Percentiles rank a stretch among this genome's conserved stretches.
Evolutionary conservation across 176 grass and related monocot genomes (phyloP).

Genomic region (Ampelocalamus luodianensis): DNA sequence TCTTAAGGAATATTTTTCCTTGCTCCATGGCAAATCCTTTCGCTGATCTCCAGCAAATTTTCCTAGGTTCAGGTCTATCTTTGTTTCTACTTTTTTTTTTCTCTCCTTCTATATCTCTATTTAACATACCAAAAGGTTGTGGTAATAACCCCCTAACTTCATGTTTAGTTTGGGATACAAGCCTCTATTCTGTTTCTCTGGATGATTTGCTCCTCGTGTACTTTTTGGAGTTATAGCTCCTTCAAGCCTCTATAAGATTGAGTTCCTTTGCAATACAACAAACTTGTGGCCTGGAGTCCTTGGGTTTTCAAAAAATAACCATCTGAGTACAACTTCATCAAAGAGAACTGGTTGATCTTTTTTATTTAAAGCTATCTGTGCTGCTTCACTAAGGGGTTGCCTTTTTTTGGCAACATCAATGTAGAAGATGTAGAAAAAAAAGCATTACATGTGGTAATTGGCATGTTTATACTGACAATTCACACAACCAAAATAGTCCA

Average conservation of each 20-base stretch:
- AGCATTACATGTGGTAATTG: neutral
- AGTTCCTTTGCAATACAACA: neutral
- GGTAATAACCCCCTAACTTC: neutral
- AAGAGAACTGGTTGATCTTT: neutral
- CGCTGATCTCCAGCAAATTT: neutral
- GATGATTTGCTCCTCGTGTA: neutral
- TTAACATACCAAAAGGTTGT: neutral
- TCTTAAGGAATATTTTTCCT: neutral
- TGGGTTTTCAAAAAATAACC: slow-evolving; percentile 12
- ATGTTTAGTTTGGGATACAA: neutral
- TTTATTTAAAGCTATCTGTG: neutral
- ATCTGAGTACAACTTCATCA: neutral
- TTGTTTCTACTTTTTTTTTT: slow-evolving; percentile 13
- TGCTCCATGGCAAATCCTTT: slow-evolving; percentile 28
- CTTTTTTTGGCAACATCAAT: slow-evolving; percentile 12
- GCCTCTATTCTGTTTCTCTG: neutral
- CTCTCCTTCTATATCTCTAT: neutral
- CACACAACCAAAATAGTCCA: slow-evolving; percentile 1
- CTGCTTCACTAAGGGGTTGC: slow-evolving; percentile 13
- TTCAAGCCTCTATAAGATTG: slow-evolving; percentile 7
- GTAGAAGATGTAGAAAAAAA: neutral
- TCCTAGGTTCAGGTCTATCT: neutral
- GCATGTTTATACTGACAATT: neutral
- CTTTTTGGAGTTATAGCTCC: neutral
- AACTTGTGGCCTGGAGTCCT: neutral